These are phyloP conservation scores for Arachnopeziza araneosa DNA, from an alignment of 2,329 filamentous ascomycete genomes.

Conservation along the genomic window DNA sequence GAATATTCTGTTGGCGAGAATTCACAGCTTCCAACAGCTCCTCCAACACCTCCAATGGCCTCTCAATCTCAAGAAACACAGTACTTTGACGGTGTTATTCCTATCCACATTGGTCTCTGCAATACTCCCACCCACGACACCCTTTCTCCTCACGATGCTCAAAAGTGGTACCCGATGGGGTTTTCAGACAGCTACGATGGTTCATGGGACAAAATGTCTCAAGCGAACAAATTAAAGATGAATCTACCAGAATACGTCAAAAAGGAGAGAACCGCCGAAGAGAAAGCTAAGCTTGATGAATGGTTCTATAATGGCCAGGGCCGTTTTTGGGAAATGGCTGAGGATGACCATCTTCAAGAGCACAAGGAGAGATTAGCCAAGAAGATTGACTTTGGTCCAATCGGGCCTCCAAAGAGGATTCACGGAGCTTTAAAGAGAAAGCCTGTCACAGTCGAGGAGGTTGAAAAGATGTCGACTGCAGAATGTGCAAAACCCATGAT, in stretches of 20 bases:
- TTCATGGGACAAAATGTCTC: constrained; percentile 11
- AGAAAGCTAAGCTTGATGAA: constrained; percentile 19
- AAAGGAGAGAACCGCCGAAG: constrained; percentile 8
- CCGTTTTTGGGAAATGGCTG: constrained; percentile 21
- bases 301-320: constrained; percentile 27
- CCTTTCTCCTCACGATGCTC: constrained; percentile 16
- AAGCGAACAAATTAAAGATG: constrained; percentile 11
- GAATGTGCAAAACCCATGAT: constrained; percentile 23
- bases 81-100: background rate
- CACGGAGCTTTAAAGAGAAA: constrained; percentile 4
- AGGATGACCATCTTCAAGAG: constrained; percentile 14
- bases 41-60: background rate
- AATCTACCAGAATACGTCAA: background rate
- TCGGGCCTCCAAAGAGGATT: constrained; percentile 16
- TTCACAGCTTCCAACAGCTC: background rate
- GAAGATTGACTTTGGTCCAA: constrained; percentile 8
- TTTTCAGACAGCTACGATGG: constrained; percentile 9
- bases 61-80: background rate
- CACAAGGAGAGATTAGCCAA: background rate
- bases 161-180: constrained; percentile 27
- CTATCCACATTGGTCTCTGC: constrained; percentile 4
- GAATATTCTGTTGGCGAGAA: background rate
- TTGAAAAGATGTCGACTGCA: constrained; percentile 19
- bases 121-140: constrained; percentile 21
- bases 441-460: constrained; percentile 19